These are phyloP conservation scores for Alloascoidea africana DNA, from an alignment of 805 yeast genomes.

Conservation along the genomic window DNA sequence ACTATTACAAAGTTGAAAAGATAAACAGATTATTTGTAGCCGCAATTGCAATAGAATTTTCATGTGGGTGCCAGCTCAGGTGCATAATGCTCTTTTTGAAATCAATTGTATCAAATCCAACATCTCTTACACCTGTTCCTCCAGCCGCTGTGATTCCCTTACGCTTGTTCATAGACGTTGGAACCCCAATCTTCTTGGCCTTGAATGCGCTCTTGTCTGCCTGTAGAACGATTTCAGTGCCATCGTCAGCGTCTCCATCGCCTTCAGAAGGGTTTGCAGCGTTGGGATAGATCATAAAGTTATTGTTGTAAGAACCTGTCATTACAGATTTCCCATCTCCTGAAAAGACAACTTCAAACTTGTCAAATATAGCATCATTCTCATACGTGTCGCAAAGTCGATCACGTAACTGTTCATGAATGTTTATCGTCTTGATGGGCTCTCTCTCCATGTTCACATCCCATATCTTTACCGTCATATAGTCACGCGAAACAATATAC, in stretches of 20 bases:
- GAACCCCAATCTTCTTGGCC: slow-evolving; percentile 44
- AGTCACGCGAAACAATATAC: slow-evolving; percentile 93
- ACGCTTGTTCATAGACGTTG: slow-evolving; percentile 25
- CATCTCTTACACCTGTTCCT: slow-evolving; percentile 29
- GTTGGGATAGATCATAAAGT: slow-evolving; percentile 92
- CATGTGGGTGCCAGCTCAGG: slow-evolving; percentile 96
- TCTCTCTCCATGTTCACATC: slow-evolving; percentile 93
- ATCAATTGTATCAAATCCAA: slow-evolving; percentile 71
- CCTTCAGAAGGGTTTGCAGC: slow-evolving; percentile 21
- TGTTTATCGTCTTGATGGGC: slow-evolving; percentile 87
- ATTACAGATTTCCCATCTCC: slow-evolving; percentile 87
- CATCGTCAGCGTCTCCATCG: slow-evolving; percentile 21
- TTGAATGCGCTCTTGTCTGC: slow-evolving; percentile 98
- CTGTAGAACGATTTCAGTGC: slow-evolving; percentile 67
- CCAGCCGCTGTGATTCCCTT: slow-evolving; percentile 11
- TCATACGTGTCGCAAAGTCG: slow-evolving; percentile 94
- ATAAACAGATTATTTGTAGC: slow-evolving; percentile 91
- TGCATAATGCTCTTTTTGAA: slow-evolving; percentile 90
- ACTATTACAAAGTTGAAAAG: slow-evolving; percentile 49
- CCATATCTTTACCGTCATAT: slow-evolving; percentile 96
- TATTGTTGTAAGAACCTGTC: slow-evolving; percentile 96
- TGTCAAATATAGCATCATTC: slow-evolving; percentile 95
- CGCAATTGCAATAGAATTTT: slow-evolving; percentile 93
- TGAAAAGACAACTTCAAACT: slow-evolving; percentile 89
- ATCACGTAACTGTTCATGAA: slow-evolving; percentile 90